Conservation (phyloP, 495 filamentous ascomycete genomes). For the Neurospora sp. region DNA sequence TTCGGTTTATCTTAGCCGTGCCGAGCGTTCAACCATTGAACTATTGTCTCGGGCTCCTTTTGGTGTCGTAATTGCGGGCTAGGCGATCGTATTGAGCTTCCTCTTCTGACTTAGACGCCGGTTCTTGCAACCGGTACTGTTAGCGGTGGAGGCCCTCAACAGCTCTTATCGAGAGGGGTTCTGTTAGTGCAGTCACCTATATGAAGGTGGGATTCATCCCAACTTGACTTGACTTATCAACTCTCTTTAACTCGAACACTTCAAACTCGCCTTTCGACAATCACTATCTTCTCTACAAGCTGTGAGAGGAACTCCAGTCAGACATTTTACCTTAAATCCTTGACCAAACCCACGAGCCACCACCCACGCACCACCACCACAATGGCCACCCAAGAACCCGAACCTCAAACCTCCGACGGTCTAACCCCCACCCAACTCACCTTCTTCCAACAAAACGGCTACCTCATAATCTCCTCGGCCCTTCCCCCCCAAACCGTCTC, state of each 20-base stretch:
- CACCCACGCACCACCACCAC: neutral
- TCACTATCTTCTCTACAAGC: neutral
- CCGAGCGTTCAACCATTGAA: neutral
- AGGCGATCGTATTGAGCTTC: neutral
- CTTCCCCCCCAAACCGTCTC: constrained; percentile 53
- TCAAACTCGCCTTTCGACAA: neutral
- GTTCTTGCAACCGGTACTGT: neutral
- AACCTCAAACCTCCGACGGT: constrained; percentile 18
- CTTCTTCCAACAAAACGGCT: constrained; percentile 72
- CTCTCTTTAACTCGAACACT: neutral
- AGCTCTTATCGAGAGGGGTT: neutral
- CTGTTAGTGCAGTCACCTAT: neutral
- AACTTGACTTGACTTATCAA: neutral
- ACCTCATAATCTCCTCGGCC: constrained; percentile 76
- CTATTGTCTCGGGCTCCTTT: neutral
- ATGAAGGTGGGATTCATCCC: neutral
- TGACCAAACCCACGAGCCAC: neutral
- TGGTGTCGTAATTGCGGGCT: neutral
- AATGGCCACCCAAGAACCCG: neutral
- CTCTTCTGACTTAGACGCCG: neutral
- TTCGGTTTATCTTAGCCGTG: neutral
- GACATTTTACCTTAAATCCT: neutral
- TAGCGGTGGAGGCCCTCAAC: neutral
- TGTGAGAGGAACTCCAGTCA: neutral
- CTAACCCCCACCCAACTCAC: constrained; percentile 64